A percentile compares a stretch with the other conserved stretches of the same genome.
Evolutionary conservation across 2,329 filamentous ascomycete genomes (phyloP).

Genomic region (Bipolaris zeicola): DNA sequence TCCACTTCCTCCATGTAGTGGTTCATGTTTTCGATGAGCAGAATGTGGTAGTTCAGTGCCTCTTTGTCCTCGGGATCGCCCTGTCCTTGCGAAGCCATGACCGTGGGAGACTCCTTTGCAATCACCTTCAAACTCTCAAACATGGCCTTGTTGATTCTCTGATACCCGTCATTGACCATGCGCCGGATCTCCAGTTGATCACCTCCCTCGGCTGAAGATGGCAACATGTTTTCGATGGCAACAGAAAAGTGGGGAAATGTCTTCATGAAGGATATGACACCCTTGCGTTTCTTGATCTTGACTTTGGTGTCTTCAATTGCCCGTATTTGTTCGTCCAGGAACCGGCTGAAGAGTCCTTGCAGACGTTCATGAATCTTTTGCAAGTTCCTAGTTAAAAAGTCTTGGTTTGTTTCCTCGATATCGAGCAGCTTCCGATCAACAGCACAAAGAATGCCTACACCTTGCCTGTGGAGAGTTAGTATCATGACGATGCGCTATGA

Average conservation of each 20-base stretch:
- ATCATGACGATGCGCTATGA: background rate
- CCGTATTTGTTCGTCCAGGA: slow-evolving; percentile 92
- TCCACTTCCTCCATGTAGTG: slow-evolving; percentile 94
- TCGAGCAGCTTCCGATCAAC: slow-evolving; percentile 80
- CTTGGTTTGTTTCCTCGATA: slow-evolving; percentile 88
- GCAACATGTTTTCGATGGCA: slow-evolving; percentile 82
- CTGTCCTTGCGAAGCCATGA: slow-evolving; percentile 58
- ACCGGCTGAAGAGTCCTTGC: slow-evolving; percentile 78
- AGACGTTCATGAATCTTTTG: slow-evolving; percentile 79
- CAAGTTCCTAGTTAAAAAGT: slow-evolving; percentile 80
- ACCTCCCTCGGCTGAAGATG: slow-evolving; percentile 56
- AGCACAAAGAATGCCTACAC: slow-evolving; percentile 80
- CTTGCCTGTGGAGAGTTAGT: slow-evolving; percentile 67
- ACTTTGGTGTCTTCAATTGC: slow-evolving; percentile 98
- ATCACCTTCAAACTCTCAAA: slow-evolving; percentile 97
- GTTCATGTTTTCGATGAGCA: slow-evolving; percentile 98
- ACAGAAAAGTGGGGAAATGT: slow-evolving; percentile 87
- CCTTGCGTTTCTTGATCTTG: slow-evolving; percentile 98
- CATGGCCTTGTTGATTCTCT: slow-evolving; percentile 90
- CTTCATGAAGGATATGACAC: slow-evolving; percentile 92
- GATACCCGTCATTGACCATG: slow-evolving; percentile 85
- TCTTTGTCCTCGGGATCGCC: slow-evolving; percentile 87
- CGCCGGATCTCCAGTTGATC: slow-evolving; percentile 69
- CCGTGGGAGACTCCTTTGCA: slow-evolving; percentile 69
- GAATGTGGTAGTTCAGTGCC: slow-evolving; percentile 93